Evolutionary conservation across 257 asterid species (phyloP).

Genomic region (Plectranthus barbatus): DNA sequence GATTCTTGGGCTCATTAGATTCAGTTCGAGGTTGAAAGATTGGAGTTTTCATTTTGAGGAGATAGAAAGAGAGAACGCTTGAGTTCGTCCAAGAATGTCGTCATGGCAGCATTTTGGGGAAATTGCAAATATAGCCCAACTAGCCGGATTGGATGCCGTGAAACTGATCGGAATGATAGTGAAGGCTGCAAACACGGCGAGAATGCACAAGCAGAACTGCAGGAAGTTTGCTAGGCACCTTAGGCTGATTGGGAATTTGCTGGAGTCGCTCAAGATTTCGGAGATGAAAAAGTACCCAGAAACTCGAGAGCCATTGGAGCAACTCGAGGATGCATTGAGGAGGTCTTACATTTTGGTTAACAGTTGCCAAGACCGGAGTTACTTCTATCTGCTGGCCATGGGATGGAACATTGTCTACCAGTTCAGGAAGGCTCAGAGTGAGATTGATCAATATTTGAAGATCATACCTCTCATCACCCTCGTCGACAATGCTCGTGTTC

Average conservation of each 20-base stretch:
- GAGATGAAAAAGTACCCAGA: conserved; percentile 78
- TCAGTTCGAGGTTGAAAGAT: not conserved
- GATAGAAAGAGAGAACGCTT: not conserved
- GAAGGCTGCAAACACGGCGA: conserved; percentile 72
- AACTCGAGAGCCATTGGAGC: conserved; percentile 85
- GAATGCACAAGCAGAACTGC: conserved; percentile 89
- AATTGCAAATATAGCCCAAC: conserved; percentile 72
- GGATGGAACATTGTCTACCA: conserved; percentile 98
- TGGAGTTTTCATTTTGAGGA: not conserved
- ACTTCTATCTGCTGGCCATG: conserved; percentile 79
- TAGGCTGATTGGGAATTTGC: conserved; percentile 69
- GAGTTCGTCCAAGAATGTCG: conserved; percentile 33
- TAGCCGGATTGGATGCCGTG: conserved; percentile 73
- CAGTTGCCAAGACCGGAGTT: conserved; percentile 86
- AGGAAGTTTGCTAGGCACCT: conserved; percentile 68
- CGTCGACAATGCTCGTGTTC: conserved; percentile 86
- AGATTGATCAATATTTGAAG: conserved; percentile 79
- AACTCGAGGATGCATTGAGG: conserved; percentile 81
- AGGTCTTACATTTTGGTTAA: conserved; percentile 71
- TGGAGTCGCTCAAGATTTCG: conserved; percentile 69
- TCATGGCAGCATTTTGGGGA: conserved; percentile 70
- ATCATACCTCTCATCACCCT: conserved; percentile 88
- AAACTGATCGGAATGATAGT: conserved; percentile 72
- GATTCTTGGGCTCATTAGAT: conserved; percentile 7
- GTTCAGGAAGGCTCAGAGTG: conserved; percentile 80